A percentile compares a stretch with the other conserved stretches of the same genome.
phyloP scores from a whole-genome alignment of 2,329 filamentous ascomycete genomes.

The Aspergillus hortae region DNA sequence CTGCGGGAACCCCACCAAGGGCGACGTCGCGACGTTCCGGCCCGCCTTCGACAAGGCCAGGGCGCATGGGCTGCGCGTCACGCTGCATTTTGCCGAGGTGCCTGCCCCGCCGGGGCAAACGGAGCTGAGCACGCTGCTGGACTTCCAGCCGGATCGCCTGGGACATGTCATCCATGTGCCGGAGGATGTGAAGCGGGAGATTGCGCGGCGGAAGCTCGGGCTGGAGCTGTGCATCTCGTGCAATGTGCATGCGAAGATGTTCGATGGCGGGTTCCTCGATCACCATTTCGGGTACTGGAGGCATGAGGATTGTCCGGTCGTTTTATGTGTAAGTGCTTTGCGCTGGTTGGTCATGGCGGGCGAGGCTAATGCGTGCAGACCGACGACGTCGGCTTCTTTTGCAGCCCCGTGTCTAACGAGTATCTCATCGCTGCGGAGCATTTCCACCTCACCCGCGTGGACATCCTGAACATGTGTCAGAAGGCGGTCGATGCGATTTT shows the following conservation, averaged over 20 bases:
- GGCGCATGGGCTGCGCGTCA: conserved; percentile 57
- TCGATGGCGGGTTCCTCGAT: conserved; percentile 59
- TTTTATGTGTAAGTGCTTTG: conserved; percentile 62
- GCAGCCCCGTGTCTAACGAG: conserved; percentile 71
- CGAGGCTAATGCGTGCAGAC: conserved; percentile 51
- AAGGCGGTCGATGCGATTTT: conserved; percentile 66
- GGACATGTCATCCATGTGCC: conserved; percentile 77
- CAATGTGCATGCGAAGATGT: conserved; percentile 74
- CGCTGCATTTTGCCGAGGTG: conserved; percentile 75
- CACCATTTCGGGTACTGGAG: conserved; percentile 78
- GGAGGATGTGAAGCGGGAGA: conserved; percentile 56
- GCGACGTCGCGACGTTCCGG: conserved; percentile 58
- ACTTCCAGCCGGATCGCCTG: conserved; percentile 64
- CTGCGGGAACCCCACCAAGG: conserved; percentile 68
- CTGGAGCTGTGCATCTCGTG: conserved; percentile 77
- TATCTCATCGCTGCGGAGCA: conserved; percentile 69
- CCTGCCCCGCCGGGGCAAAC: conserved; percentile 47
- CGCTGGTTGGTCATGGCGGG: conserved; percentile 13
- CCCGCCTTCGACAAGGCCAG: conserved; percentile 58
- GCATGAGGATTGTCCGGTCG: conserved; percentile 57
- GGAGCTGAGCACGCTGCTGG: conserved; percentile 64
- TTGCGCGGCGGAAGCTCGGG: conserved; percentile 54
- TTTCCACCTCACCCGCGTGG: conserved; percentile 54
- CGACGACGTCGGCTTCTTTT: conserved; percentile 79
- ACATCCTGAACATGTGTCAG: conserved; percentile 56